Evolutionary conservation across 2,329 filamentous ascomycete species (phyloP), one percentile per base, ranked within the genome.

Genomic region (Cercospora berteroae): DNA sequence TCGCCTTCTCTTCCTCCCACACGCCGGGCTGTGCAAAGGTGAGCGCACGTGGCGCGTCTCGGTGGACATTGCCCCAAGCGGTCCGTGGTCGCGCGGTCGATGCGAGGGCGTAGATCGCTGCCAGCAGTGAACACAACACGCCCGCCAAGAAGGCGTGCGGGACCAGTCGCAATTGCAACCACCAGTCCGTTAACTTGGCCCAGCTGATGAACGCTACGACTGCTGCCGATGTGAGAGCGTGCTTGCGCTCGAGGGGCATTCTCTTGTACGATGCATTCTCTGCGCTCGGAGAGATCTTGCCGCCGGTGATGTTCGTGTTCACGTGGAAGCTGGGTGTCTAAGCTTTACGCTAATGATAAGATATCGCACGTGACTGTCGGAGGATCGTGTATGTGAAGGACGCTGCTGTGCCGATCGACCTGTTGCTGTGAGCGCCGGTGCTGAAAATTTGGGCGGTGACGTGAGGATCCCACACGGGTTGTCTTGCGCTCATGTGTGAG

Each of bases 81-180:
- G 25, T 50, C 16, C 56, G 56, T 20, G 56, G 56, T 74, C 85
- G 85, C 25, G 88, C 89, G 48, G 88, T 90, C 60, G 89, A 83
- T 59, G 89, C 75, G 39, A 91, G 78, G 33, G 92, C 77, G 63
- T 86, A 86, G 66, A 88, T 78, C 66, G 90, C 75, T 65, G 83
- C 83, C 55, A 86, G 78, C 60, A 86, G 71, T n/a, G n/a, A n/a
- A n/a, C n/a, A n/a, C n/a, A n/a, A n/a, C n/a, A n/a, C n/a, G n/a
- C n/a, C n/a, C n/a, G n/a, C n/a, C n/a, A n/a, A n/a, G n/a, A 98
- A 93, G 74, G 94, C 92, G 80, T 96, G 91, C 74, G 91, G 92
- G 50, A 92, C 85, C 86, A 91, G 96, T 79, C 93, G 92, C 72
- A 98, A 83, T 67, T 88, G 82, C 31, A 94, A 93, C 74, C 93